Evolutionary conservation across 805 yeast genomes (phyloP).

Genomic region (Wickerhamiella musiphila): DNA sequence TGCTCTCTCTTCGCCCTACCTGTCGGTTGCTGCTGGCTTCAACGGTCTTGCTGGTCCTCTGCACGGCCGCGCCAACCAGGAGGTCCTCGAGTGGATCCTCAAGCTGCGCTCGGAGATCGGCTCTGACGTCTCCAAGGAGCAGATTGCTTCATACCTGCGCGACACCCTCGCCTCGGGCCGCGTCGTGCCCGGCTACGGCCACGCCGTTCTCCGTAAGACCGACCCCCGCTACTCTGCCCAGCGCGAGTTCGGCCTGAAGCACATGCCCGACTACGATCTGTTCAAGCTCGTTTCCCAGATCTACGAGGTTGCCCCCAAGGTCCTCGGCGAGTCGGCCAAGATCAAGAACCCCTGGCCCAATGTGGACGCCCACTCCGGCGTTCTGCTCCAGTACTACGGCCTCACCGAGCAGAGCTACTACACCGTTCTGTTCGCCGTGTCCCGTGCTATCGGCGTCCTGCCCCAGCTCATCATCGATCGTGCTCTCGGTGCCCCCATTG

Average conservation of each 20-base stretch:
- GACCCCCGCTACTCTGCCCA: constrained; percentile 80
- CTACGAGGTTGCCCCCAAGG: constrained; percentile 70
- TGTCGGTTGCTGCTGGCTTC: constrained; percentile 65
- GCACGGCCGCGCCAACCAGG: constrained; percentile 81
- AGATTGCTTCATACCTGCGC: constrained; percentile 65
- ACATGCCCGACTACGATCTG: constrained; percentile 62
- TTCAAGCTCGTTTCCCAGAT: constrained; percentile 64
- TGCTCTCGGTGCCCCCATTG: constrained; percentile 66
- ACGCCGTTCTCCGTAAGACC: constrained; percentile 74
- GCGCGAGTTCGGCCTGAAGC: constrained; percentile 58
- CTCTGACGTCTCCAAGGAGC: constrained; percentile 51
- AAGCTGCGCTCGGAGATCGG: constrained; percentile 46
- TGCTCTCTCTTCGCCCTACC: constrained; percentile 61
- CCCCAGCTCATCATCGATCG: constrained; percentile 76
- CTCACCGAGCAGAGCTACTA: constrained; percentile 66
- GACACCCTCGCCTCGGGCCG: constrained; percentile 64
- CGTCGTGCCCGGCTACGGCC: constrained; percentile 81
- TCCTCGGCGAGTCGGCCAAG: constrained; percentile 69
- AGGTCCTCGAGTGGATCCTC: constrained; percentile 66
- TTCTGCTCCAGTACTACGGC: constrained; percentile 70
- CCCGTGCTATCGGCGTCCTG: constrained; percentile 73
- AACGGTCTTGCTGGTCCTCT: constrained; percentile 79
- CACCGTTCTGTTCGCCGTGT: constrained; percentile 74
- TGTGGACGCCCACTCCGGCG: constrained; percentile 80
- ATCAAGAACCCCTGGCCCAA: constrained; percentile 90